phyloP scores from a whole-genome alignment of 345 rosid species.

The Anacardium occidentale region DNA sequence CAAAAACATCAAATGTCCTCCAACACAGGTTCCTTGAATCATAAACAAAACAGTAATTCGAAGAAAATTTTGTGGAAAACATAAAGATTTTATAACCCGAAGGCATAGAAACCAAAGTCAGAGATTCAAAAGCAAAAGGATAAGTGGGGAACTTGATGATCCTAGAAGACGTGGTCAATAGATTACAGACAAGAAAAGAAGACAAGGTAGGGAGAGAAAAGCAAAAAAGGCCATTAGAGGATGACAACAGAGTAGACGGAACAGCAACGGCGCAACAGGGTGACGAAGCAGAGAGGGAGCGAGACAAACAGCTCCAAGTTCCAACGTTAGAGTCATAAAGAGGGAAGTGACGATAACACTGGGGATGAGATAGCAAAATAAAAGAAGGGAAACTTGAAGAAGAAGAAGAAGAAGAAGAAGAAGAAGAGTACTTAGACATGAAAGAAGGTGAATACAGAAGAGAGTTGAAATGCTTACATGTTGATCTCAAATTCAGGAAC shows the following conservation, averaged over 20 bases:
- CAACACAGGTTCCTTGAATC: conserved; percentile 54
- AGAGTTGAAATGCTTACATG: conserved; percentile 63
- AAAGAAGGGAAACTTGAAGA: conserved; percentile 51
- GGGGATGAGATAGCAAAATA: conserved; percentile 78
- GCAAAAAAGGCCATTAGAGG: conserved; percentile 72
- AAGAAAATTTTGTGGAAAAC: conserved; percentile 39
- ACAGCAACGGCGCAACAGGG: conserved; percentile 22
- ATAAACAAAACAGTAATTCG: conserved; percentile 50
- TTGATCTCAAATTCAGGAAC: conserved; percentile 56
- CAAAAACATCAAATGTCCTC: conserved; percentile 43
- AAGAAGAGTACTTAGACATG: conserved; percentile 50
- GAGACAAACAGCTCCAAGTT: conserved; percentile 53
- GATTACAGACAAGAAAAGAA: conserved; percentile 64
- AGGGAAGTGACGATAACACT: conserved; percentile 43
- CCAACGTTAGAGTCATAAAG: conserved; percentile 55
- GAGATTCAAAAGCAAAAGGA: conserved; percentile 63
- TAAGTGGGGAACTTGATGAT: conserved; percentile 52
- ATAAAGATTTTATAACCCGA: conserved; percentile 59
- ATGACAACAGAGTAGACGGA: conserved; percentile 48
- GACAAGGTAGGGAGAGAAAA: conserved; percentile 47
- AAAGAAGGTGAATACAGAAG: conserved; percentile 53
- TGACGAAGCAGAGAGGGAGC: conserved; percentile 36
- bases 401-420: background rate
- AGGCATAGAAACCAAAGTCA: conserved; percentile 54
- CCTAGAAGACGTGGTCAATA: conserved; percentile 57